These are phyloP conservation scores for Ocimum tenuiflorum DNA, from an alignment of 257 asterid species.

Conservation along the genomic window DNA sequence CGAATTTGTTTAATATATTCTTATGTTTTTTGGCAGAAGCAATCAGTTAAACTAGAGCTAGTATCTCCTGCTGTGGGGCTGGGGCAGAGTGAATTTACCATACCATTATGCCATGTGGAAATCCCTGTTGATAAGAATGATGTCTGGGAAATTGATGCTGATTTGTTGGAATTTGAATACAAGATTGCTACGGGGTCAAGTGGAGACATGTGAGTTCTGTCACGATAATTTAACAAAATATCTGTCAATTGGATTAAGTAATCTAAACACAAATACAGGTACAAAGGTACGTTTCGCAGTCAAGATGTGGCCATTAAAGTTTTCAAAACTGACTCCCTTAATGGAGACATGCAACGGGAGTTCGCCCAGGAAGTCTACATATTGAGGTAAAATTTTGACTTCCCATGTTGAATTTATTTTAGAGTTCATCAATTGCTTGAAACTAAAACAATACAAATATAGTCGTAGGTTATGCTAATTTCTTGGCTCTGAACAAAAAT, in stretches of 20 bases:
- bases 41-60: conserved; percentile 29
- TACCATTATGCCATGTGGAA: conserved; percentile 31
- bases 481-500: background rate
- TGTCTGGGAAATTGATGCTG: conserved; percentile 80
- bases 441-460: background rate
- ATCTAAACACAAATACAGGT: conserved; percentile 39
- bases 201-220: conserved; percentile 64
- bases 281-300: conserved; percentile 55
- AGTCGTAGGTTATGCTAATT: background rate
- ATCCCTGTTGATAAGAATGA: conserved; percentile 50
- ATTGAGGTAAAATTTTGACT: conserved; percentile 43
- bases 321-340: conserved; percentile 45
- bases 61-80: conserved; percentile 23
- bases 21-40: conserved; percentile 31
- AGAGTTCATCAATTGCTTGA: background rate
- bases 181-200: conserved; percentile 61
- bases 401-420: background rate
- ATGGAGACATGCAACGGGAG: conserved; percentile 50
- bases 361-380: conserved; percentile 82
- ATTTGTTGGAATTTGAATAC: conserved; percentile 45
- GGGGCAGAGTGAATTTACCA: conserved; percentile 22
- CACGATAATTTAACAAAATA: background rate
- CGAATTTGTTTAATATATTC: background rate
- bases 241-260: background rate
- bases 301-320: conserved; percentile 89